Evolutionary conservation across 2,329 filamentous ascomycete species (phyloP), one percentile per base, ranked within the genome.

Genomic region (Gyromitra esculenta): DNA sequence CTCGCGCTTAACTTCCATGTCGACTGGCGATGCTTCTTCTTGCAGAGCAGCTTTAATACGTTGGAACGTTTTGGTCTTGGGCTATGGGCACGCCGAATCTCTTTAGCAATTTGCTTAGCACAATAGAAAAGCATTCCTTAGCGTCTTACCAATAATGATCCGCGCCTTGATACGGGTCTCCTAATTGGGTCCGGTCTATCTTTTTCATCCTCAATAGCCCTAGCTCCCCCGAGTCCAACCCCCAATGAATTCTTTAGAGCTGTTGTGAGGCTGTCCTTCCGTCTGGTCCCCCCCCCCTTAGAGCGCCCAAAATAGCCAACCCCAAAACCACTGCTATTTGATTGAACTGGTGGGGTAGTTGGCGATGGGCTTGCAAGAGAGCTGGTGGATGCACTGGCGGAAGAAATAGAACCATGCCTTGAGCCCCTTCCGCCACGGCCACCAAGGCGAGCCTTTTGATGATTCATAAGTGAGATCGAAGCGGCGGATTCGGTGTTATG

Each of bases 21-120:
- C 96, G 8, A 97, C 87, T 0, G 96, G 96, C 0, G 94, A 90
- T 15, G 89, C 88, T 84, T 99, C 96, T 84, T 99, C 96, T 73
- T 92, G 87, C 0, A 99, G 87, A 2, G 94, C 94, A 7, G 95
- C 96, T 77, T 92, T 90, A 79, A 99, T 97, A 9, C 96, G 91
- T 4, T 94, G 94, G 83, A 99, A 99, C 0, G 91, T 94, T 84
- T 97, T 97, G 0, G 95, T 96, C 86, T 98, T 99, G 11, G 96
- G 96, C 92, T 96, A 80, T 52, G 7, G 35, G 25, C 43, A 54
- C 35, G 21, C 11, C 35, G 50, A 65, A 48, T 45, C 15, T 9
- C 5, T 65, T 74, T 59, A 75, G 59, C 5, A 1, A 31, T 64
- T 48, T 25, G 35, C 31, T 48, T 13, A 5, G 25, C 25, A 21